Base-by-base conservation (phyloP, 768 basidiomycete genomes). In the Amanita fuliginea region DNA sequence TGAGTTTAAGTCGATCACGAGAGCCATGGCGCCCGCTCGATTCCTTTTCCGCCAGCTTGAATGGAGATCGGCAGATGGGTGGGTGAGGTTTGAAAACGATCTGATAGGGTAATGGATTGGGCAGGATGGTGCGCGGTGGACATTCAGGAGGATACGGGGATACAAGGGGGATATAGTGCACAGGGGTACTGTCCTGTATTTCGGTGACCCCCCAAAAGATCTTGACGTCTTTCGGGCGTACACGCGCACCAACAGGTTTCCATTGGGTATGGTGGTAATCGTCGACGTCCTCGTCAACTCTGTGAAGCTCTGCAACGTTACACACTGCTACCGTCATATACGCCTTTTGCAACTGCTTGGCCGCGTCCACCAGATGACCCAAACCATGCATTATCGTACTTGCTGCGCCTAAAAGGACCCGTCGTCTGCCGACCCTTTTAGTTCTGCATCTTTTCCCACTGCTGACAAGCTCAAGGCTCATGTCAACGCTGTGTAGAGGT, bases 241-340 rank as follows among this genome's bases (percentile, higher is more conserved):
- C 74, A 44, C 77, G 73, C 54, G 69, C 69, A 11, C 75, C 73
- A 39, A 69, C 60, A 30, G 66, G 67, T 46, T 55, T 61, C 54
- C 47, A 42, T 44, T 49, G 50, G 39, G 18, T 39, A 13, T 6
- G 37, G 8, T 32, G 22, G 18, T 47, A 22, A 39, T 14, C 46
- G 19, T 46, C 44, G 49, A 53, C 45, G 18, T 45, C 43, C 53
- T 57, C 67, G 51, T 41, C 62, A 48, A 39, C 59, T 57, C 58
- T 59, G 55, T 66, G 48, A 16, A 63, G 56, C 21, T 57, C 54
- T 14, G 59, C 52, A 13, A 71, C 68, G 24, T 71, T 61, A 60
- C 76, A 76, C 59, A 75, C 62, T 4, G 79, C 71, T 28, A 77
- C 74, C 40, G 67, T 63, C 52, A 81, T 71, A 54, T 81, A 83